A percentile compares a stretch with the other conserved stretches of the same genome.
These are phyloP conservation scores for Cercospora janseana DNA, from an alignment of 2,329 filamentous ascomycete species.

Conservation along the genomic window DNA sequence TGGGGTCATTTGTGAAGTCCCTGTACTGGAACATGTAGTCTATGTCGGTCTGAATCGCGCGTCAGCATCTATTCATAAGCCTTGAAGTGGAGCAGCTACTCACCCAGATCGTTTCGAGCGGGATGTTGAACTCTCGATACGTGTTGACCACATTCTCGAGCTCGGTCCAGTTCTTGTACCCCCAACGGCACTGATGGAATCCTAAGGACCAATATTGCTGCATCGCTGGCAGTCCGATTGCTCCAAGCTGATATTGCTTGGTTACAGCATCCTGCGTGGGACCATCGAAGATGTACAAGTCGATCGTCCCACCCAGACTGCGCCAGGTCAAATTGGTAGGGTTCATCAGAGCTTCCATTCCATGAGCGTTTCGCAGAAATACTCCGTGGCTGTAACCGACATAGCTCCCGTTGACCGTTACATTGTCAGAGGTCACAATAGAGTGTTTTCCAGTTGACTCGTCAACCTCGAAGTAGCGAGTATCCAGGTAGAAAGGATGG, in stretches of 20 bases:
- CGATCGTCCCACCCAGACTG: constrained; percentile 71
- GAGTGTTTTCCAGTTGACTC: constrained; percentile 45
- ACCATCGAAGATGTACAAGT: constrained; percentile 76
- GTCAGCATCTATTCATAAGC: background rate
- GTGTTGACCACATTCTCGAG: constrained; percentile 58
- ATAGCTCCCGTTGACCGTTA: constrained; percentile 56
- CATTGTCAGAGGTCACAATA: constrained; percentile 55
- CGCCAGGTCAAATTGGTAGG: constrained; percentile 69
- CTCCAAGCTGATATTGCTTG: constrained; percentile 65
- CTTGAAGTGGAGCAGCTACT: background rate
- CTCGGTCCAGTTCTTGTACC: constrained; percentile 70
- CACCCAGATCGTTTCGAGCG: constrained; percentile 52
- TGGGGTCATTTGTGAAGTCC: constrained; percentile 57
- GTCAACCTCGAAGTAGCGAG: constrained; percentile 66
- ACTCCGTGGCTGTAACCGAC: constrained; percentile 71
- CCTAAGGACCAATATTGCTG: constrained; percentile 81
- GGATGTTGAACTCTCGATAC: constrained; percentile 56
- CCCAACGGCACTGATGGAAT: constrained; percentile 81
- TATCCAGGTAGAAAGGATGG: constrained; percentile 78
- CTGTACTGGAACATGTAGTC: constrained; percentile 62
- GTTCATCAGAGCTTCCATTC: constrained; percentile 67
- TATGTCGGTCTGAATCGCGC: constrained; percentile 34
- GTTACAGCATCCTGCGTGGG: constrained; percentile 67
- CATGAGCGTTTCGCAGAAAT: constrained; percentile 73
- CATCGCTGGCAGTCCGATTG: constrained; percentile 70